Evolutionary conservation across 2,329 filamentous ascomycete genomes (phyloP).

Genomic region (Colletotrichum gigasporum): DNA sequence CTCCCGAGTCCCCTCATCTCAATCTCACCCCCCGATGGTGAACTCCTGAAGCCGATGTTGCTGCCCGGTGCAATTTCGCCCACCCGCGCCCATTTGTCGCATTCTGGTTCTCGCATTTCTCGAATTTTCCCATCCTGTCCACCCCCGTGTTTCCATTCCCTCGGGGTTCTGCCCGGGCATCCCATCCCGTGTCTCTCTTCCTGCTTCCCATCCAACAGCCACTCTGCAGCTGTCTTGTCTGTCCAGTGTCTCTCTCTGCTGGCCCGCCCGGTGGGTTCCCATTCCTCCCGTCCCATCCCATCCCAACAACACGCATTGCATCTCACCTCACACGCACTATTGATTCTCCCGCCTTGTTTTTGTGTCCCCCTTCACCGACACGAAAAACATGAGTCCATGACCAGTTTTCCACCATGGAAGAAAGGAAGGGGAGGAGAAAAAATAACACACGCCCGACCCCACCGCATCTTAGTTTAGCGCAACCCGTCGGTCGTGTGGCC

Average conservation of each 20-base stretch:
- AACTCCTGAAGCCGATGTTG: not conserved
- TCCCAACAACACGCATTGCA: constrained; percentile 15
- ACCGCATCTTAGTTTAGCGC: not conserved
- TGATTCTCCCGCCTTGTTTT: constrained; percentile 12
- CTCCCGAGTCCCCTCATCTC: not conserved
- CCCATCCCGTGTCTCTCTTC: not conserved
- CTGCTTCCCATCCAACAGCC: not conserved
- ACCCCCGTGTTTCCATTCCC: not conserved
- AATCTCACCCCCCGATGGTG: too few species aligned
- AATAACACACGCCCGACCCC: too few species aligned
- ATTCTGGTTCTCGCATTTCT: not conserved
- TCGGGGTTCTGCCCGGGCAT: constrained; percentile 5
- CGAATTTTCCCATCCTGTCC: constrained; percentile 12
- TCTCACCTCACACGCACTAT: constrained; percentile 1
- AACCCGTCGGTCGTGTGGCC: too few species aligned
- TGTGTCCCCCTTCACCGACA: constrained; percentile 9
- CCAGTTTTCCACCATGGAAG: constrained; percentile 1
- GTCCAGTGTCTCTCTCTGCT: too few species aligned
- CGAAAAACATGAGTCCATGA: too few species aligned
- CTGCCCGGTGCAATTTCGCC: not conserved
- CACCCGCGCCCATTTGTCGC: not conserved
- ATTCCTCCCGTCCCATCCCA: not conserved
- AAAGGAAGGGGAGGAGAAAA: too few species aligned
- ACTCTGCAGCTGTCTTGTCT: too few species aligned
- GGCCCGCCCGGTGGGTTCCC: not conserved